Evolutionary conservation across 2,329 filamentous ascomycete genomes (phyloP).

Genomic region (Endoconidiophora laricicola): DNA sequence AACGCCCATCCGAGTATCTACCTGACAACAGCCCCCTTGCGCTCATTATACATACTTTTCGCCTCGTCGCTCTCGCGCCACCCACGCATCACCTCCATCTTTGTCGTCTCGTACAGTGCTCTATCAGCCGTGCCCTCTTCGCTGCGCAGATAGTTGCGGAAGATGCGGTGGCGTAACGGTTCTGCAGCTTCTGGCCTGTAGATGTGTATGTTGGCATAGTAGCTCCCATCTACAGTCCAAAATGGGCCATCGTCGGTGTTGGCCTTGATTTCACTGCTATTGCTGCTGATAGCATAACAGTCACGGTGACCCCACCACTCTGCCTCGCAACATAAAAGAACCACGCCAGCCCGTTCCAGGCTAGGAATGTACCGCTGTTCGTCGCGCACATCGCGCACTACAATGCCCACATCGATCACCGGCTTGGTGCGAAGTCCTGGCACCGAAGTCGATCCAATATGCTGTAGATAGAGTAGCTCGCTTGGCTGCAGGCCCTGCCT

Average conservation of each 20-base stretch:
- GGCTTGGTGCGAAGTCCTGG: constrained; percentile 32
- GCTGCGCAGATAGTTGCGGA: constrained; percentile 27
- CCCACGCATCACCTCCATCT: constrained; percentile 21
- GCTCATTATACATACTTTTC: constrained; percentile 23
- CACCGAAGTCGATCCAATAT: constrained; percentile 35
- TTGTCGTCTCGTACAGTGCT: constrained; percentile 24
- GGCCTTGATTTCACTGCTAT: too few relatives aligned
- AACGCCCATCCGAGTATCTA: constrained; percentile 23
- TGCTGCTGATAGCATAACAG: constrained; percentile 18
- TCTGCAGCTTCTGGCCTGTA: constrained; percentile 28
- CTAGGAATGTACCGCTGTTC: constrained; percentile 27
- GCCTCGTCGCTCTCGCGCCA: constrained; percentile 19
- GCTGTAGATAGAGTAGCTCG: constrained; percentile 23
- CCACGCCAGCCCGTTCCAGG: constrained; percentile 28
- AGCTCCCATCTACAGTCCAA: not conserved
- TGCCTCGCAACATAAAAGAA: constrained; percentile 29
- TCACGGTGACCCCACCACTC: constrained; percentile 32
- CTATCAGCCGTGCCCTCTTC: constrained; percentile 22
- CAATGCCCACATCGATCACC: constrained; percentile 35
- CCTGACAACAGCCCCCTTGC: constrained; percentile 25
- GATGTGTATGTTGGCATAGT: constrained; percentile 29
- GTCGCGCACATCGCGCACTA: constrained; percentile 23
- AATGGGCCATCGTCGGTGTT: too few relatives aligned
- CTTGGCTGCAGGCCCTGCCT: constrained; percentile 19
- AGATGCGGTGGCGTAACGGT: constrained; percentile 26